Evolutionary conservation across 441 rosid species (phyloP), one percentile per base, ranked within the genome.

Genomic region (Gossypium davidsonii): DNA sequence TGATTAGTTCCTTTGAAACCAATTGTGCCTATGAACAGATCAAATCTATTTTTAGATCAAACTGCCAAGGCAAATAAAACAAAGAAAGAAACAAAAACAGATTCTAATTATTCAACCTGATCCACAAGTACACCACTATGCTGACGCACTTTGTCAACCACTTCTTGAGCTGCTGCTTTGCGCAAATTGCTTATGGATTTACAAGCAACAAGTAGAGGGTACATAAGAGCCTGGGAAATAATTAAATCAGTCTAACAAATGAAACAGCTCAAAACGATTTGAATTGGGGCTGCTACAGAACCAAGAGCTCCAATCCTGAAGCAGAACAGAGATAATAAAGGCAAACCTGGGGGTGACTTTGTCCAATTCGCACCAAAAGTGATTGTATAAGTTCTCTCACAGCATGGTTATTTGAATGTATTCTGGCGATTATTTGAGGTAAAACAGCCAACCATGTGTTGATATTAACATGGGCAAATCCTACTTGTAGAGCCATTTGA

Each of bases 351-450:
- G 99, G 99, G 85, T 96, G 98, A 74, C 70, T 85, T 83, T 88
- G 93, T 56, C 99, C 99, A 78, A 96, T 96, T 80, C 98, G 92
- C 77, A 96, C 93, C 80, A 96, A 81, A 81, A 96, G 98, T 25
- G 95, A 88, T 80, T 91, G 98, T 82, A 96, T 94, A 68, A 96
- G 81, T 80, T 90, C 98, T 81, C 99, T 87, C 75, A 96, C 95
- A 76, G 98, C 95, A 78, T 82, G 93, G 79, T 90, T 92, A 80
- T 96, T 96, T 75, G 97, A 96, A 86, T 96, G 99, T 80, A 96
- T 94, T 86, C 99, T 89, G 78, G 99, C 99, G 81, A 96, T 96
- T 88, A 94, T 94, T 83, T 96, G 99, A 37, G 99, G 98, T 73
- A 96, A 85, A 79, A 96, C 98, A 76, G 87, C 98, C 77, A 96